Base-by-base conservation (phyloP, 2,329 filamentous ascomycete species). In the Hypoxylon rubiginosum region DNA sequence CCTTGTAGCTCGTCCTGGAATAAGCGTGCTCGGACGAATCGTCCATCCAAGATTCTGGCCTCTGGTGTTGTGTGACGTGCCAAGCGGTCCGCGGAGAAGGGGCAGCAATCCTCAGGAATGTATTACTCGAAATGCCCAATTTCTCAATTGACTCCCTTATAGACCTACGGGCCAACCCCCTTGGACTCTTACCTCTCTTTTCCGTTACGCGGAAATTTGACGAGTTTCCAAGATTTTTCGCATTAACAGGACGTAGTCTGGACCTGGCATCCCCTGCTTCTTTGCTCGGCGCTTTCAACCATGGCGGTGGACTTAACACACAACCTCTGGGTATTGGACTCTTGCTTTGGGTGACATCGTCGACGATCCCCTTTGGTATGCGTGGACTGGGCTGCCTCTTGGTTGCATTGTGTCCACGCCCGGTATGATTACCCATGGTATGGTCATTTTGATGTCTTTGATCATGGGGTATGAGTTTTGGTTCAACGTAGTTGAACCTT, bases 241-340 rank as follows among this genome's bases (percentile, higher is more conserved):
- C 63, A 1, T 71, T 39, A 30, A 77, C 60, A 55, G 73, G 73
- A 5, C 66, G 71, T 15, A 76, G 64, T 50, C 64, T 68, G 59
- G 55, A 67, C 24, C 45, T 70, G 45, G 72, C 72, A 55, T 73
- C 57, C 17, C 70, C 70, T 59, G 70, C 65, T 68, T 66, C 56
- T 66, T 74, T 71, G 24, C 64, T 66, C 19, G 74, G 77, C 28
- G 62, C 62, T 48, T 63, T 75, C n/a, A 77, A 50, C 74, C 75
- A 78, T 50, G 66, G 51, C 5, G 75, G 74, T 15, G 75, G 73
- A 54, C 72, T 76, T 45, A 70, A 53, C 24, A 75, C 43, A 46
- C 64, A 71, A 30, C 54, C 36, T 59, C 60, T 73, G 8, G 70
- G 75, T 48, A 61, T 57, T 21, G 43, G 11, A 9, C 41, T 45